These are phyloP conservation scores for Jatropha podagrica DNA, from an alignment of 441 rosid genomes.

Conservation along the genomic window DNA sequence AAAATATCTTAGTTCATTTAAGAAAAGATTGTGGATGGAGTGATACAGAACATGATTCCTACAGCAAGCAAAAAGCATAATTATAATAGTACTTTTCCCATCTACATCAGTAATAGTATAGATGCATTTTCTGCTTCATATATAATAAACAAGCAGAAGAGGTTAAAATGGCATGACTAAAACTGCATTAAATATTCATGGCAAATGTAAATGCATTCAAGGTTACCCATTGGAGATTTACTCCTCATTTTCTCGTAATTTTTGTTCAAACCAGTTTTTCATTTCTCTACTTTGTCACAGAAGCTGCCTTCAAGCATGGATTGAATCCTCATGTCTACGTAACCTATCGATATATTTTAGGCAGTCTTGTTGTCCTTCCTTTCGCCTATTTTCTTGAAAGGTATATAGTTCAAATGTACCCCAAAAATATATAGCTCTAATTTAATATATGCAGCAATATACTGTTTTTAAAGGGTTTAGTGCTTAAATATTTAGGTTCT, in stretches of 20 bases:
- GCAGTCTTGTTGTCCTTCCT: conserved; percentile 30
- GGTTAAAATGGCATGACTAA: background rate
- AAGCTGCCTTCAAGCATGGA: conserved; percentile 49
- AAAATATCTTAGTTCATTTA: too few species aligned
- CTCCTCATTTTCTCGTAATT: conserved; percentile 40
- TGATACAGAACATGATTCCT: conserved; percentile 27
- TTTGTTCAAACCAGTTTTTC: conserved; percentile 31
- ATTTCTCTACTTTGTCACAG: conserved; percentile 40
- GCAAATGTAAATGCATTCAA: conserved; percentile 6
- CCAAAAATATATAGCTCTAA: too few species aligned
- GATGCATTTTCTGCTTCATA: conserved; percentile 11
- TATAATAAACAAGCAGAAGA: conserved; percentile 16
- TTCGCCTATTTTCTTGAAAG: conserved; percentile 51
- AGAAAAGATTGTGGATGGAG: conserved; percentile 1
- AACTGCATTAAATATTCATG: conserved; percentile 13
- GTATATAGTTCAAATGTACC: conserved; percentile 11
- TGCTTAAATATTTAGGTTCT: background rate
- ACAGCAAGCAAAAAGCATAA: conserved; percentile 14
- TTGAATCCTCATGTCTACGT: conserved; percentile 47
- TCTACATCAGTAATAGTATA: conserved; percentile 1
- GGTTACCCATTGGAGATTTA: conserved; percentile 21
- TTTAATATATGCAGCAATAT: background rate
- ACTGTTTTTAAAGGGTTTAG: background rate
- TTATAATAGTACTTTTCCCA: background rate
- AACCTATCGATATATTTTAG: conserved; percentile 40